Base-by-base conservation (phyloP, 257 asterid genomes). In the Orobanche coerulescens region DNA sequence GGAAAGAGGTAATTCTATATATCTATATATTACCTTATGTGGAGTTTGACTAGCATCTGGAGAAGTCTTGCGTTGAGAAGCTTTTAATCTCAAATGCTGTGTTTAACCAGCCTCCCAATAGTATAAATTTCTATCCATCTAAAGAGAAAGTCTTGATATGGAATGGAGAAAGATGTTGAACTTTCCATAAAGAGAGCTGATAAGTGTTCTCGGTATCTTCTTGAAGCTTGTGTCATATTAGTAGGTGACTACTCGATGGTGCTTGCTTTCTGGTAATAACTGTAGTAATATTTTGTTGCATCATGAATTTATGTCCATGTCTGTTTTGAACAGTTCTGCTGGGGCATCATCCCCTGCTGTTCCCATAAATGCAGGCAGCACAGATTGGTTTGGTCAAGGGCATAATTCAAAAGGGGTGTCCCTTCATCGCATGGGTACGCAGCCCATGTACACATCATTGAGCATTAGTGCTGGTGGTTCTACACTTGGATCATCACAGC, bases 331-430 rank as follows among this genome's bases (percentile, higher is more conserved):
- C 81, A 93, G 99, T 78, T 93, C 99, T 69, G 96, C 83, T 20
- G 99, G 97, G 77, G 97, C 99, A 61, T 89, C 97, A 37, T 93
- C 95, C 70, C 94, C 96, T 71, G 94, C 94, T 64, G 78, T 81
- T 79, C 97, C 96, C 54, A 62, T 80, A 33, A 79, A 86, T 79
- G 94, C 83, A 68, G 99, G 94, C 71, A 85, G 95, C 76, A 75
- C 85, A 24, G 96, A 86, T 54, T 78, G 97, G 85, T 63, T 79
- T 42, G 90, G 79, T 54, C 94, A 79, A 52, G 95, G 87, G 31
- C 96, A 84, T 71, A 86, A 82, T 61, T 82, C 92, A 5, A 93
- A 83, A 83, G 90, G 92, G 36, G 94, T 90, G 48, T 87, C 97
- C 18, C 73, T 82, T 66, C 83, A 93, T 62, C 93, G 86, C n/a